Evolutionary conservation across 129 eudicot genomes (phyloP).

Genomic region (Helichrysum umbraculigerum): DNA sequence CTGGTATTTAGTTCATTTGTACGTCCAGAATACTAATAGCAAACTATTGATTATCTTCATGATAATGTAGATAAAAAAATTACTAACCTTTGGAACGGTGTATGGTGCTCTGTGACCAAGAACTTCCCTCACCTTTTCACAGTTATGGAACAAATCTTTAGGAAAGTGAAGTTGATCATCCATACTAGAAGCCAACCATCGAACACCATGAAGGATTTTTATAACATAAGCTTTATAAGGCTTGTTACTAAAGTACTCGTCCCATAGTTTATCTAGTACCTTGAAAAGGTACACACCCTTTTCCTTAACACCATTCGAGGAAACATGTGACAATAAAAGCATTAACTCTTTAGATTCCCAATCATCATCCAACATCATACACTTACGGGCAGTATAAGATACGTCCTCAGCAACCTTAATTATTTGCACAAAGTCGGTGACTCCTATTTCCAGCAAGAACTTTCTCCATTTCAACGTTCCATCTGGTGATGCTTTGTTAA

Average conservation of each 20-base stretch:
- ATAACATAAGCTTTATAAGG: slow-evolving; percentile 46
- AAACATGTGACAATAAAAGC: slow-evolving; percentile 41
- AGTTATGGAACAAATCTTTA: slow-evolving; percentile 62
- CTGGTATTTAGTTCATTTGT: too few species aligned
- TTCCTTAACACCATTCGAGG: slow-evolving; percentile 40
- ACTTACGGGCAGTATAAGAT: slow-evolving; percentile 30
- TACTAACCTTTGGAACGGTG: slow-evolving; percentile 66
- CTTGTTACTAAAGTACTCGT: slow-evolving; percentile 51
- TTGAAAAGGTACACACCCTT: slow-evolving; percentile 57
- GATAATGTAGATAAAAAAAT: too few species aligned
- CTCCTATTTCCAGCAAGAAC: slow-evolving; percentile 63
- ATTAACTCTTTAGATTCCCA: slow-evolving; percentile 54
- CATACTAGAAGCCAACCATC: slow-evolving; percentile 60
- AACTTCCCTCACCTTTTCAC: slow-evolving; percentile 59
- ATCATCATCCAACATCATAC: slow-evolving; percentile 37
- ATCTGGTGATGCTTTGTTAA: slow-evolving; percentile 35
- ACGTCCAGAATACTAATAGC: too few species aligned
- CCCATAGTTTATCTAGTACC: slow-evolving; percentile 72
- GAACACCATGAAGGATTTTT: slow-evolving; percentile 40
- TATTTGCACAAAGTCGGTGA: slow-evolving; percentile 64
- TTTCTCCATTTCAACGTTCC: slow-evolving; percentile 54
- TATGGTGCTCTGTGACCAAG: slow-evolving; percentile 67
- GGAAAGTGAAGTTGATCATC: slow-evolving; percentile 63
- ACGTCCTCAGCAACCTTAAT: slow-evolving; percentile 42
- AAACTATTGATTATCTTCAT: too few species aligned